phyloP scores from a whole-genome alignment of 1,139 yeast species.

The Diutina mesorugosa region DNA sequence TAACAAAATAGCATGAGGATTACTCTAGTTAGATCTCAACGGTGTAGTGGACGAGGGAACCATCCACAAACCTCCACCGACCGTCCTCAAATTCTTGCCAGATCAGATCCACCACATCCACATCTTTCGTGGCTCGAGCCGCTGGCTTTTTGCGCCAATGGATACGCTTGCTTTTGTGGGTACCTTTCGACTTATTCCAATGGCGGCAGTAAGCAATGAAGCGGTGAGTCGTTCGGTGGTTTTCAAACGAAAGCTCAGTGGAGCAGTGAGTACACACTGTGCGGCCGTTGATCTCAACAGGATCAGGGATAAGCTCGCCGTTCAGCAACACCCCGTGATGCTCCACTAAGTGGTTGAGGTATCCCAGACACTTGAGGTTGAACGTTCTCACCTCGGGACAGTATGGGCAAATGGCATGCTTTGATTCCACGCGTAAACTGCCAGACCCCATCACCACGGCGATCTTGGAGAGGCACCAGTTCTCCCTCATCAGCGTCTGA shows the following conservation, averaged over 20 bases:
- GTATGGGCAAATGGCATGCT: not conserved
- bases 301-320: not conserved
- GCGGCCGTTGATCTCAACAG: not conserved
- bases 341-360: not conserved
- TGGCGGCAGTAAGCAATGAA: not conserved
- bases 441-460: not conserved
- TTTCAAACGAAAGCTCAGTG: not conserved
- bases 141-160: not conserved
- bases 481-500: not conserved
- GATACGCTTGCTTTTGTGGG: not conserved
- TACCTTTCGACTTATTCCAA: not conserved
- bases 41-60: not conserved
- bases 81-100: not conserved
- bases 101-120: not conserved
- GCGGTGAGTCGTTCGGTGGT: not conserved
- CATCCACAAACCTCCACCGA: not conserved
- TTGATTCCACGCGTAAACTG: not conserved
- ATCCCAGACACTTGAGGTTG: not conserved
- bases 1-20: too few species aligned
- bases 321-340: not conserved
- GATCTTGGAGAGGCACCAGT: not conserved
- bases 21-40: not conserved
- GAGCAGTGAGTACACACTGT: not conserved
- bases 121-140: not conserved
- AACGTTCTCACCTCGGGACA: not conserved